A percentile compares a stretch with the other conserved stretches of the same genome.
Conservation (phyloP, 169 alveolate species). For the Cryptosporidium ubiquitum region DNA sequence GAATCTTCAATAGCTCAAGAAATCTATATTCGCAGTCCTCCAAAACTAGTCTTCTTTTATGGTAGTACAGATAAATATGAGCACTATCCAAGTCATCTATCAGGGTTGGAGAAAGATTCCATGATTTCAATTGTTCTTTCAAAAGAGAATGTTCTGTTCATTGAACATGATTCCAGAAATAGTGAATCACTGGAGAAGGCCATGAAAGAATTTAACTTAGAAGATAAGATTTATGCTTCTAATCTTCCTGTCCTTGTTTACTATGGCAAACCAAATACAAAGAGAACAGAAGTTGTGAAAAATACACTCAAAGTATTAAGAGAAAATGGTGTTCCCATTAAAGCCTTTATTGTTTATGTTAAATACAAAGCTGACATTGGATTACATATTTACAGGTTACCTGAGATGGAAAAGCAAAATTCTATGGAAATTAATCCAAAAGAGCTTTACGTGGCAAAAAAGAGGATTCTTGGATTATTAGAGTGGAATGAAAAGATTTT, state of each 20-base stretch:
- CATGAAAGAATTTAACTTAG: conserved; percentile 3
- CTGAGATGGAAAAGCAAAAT: conserved; percentile 5
- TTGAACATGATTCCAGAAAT: conserved; percentile 11
- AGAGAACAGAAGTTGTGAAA: conserved; percentile 28
- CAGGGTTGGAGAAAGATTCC: conserved; percentile 10
- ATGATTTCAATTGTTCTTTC: conserved; percentile 38
- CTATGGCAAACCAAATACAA: conserved; percentile 53
- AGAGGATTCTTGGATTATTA: conserved; percentile 37
- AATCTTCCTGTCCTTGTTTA: conserved; percentile 36
- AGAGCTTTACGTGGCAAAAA: background rate
- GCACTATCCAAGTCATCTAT: conserved; percentile 21
- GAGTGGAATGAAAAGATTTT: conserved; percentile 23
- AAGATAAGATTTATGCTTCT: background rate
- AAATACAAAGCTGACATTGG: conserved; percentile 63
- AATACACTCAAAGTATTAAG: background rate
- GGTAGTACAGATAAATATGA: background rate
- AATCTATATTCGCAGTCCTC: background rate
- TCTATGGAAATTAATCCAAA: background rate
- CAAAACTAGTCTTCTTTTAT: conserved; percentile 17
- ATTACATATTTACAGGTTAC: conserved; percentile 44
- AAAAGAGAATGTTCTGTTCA: background rate
- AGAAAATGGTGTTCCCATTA: conserved; percentile 4
- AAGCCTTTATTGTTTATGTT: conserved; percentile 50
- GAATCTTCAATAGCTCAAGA: background rate
- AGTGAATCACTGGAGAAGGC: conserved; percentile 31